A percentile compares a stretch with the other conserved stretches of the same genome.
These are phyloP conservation scores for Cucumis cinereus DNA, from an alignment of 306 rosid genomes.

Conservation along the genomic window DNA sequence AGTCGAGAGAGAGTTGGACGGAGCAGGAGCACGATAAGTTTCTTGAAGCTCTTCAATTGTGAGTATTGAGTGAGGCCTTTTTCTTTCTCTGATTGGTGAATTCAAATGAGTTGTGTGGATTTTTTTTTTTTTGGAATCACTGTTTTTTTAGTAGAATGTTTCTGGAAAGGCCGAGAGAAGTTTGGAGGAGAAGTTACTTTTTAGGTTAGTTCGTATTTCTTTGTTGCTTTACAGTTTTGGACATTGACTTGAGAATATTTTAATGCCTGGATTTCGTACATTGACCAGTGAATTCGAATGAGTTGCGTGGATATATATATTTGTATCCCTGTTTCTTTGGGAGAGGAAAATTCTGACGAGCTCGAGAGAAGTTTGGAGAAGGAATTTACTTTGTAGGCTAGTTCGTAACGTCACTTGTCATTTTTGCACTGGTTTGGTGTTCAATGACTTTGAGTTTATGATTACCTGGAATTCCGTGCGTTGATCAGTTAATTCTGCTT, in stretches of 20 bases:
- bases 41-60: slow-evolving; percentile 96
- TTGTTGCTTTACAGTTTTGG: neutral
- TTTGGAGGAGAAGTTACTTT: neutral
- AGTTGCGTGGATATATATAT: neutral
- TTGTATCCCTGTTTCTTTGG: neutral
- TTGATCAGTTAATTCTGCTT: neutral
- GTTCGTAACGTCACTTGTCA: neutral
- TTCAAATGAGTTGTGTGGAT: neutral
- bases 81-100: neutral
- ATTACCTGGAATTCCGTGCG: neutral
- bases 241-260: neutral
- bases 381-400: neutral
- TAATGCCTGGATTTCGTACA: neutral
- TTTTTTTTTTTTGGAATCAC: no score
- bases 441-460: neutral
- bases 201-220: neutral
- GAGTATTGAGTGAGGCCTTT: slow-evolving; percentile 9
- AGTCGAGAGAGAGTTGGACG: slow-evolving; percentile 93
- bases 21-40: slow-evolving; percentile 98
- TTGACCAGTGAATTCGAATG: neutral
- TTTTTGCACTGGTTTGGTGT: neutral
- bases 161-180: neutral
- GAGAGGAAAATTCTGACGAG: neutral
- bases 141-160: neutral
- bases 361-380: neutral